Evolutionary conservation across 2,329 filamentous ascomycete genomes (phyloP).

Genomic region (Claviceps sp.): DNA sequence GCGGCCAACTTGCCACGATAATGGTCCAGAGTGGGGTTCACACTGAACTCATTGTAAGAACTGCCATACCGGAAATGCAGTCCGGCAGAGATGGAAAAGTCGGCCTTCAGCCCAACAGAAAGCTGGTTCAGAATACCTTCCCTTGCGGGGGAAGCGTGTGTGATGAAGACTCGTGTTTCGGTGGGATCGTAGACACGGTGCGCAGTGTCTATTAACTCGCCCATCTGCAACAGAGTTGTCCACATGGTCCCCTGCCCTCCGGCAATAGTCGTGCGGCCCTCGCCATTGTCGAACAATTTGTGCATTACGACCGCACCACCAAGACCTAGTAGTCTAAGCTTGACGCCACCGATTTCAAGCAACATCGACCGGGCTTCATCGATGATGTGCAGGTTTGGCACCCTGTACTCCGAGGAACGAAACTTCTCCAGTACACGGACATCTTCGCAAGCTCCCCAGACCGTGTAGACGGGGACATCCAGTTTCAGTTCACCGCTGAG

Average conservation of each 20-base stretch:
- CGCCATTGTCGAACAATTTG: slow-evolving; percentile 97
- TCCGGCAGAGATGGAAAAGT: slow-evolving; percentile 95
- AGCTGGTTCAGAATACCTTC: slow-evolving; percentile 96
- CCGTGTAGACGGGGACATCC: slow-evolving; percentile 93
- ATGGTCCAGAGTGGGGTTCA: slow-evolving; percentile 94
- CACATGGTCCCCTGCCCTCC: slow-evolving; percentile 99
- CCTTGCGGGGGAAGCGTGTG: slow-evolving; percentile 88
- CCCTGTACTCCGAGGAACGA: slow-evolving; percentile 93
- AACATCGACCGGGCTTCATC: slow-evolving; percentile 95
- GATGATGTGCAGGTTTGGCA: slow-evolving; percentile 94
- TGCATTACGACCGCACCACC: slow-evolving; percentile 98
- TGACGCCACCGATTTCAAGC: slow-evolving; percentile 87
- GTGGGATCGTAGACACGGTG: slow-evolving; percentile 97
- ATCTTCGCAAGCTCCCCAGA: slow-evolving; percentile 98
- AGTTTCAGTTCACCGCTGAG: slow-evolving; percentile 80
- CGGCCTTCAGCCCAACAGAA: slow-evolving; percentile 90
- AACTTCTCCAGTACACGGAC: slow-evolving; percentile 96
- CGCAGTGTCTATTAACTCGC: slow-evolving; percentile 91
- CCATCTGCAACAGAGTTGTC: slow-evolving; percentile 97
- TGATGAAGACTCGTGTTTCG: slow-evolving; percentile 92
- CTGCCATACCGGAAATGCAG: slow-evolving; percentile 98
- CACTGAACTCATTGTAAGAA: slow-evolving; percentile 99
- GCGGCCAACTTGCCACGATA: slow-evolving; percentile 97
- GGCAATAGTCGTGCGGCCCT: slow-evolving; percentile 93
- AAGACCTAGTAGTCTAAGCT: slow-evolving; percentile 83